A percentile compares a stretch with the other conserved stretches of the same genome.
These are phyloP conservation scores for Trametes meyenii DNA, from an alignment of 768 basidiomycete species.

Conservation along the genomic window DNA sequence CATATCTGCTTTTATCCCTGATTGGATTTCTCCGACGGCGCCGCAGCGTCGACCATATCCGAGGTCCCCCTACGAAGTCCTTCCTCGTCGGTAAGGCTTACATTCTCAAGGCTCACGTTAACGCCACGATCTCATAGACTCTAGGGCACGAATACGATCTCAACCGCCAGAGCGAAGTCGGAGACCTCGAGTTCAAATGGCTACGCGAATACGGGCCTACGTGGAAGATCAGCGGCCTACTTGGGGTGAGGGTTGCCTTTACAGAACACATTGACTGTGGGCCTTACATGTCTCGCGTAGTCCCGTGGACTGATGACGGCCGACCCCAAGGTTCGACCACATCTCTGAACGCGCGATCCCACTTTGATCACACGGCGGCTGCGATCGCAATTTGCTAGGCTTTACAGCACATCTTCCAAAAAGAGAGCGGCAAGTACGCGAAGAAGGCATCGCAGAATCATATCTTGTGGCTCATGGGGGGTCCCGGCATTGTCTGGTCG, in stretches of 20 bases:
- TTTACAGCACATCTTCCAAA: constrained; percentile 31
- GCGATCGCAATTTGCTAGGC: constrained; percentile 6
- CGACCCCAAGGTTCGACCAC: constrained; percentile 11
- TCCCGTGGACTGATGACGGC: constrained; percentile 12
- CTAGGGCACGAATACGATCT: constrained; percentile 13
- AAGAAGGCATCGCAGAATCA: constrained; percentile 19
- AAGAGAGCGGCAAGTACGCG: constrained; percentile 28
- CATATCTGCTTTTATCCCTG: neutral
- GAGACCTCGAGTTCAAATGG: constrained; percentile 26
- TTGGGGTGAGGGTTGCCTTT: constrained; percentile 24
- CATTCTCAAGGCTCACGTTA: no score
- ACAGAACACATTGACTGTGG: neutral
- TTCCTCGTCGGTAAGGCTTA: neutral
- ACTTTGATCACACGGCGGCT: neutral
- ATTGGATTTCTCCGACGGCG: neutral
- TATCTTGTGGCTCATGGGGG: neutral
- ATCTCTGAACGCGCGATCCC: neutral
- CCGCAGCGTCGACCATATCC: neutral
- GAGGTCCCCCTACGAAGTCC: neutral
- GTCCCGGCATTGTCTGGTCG: constrained; percentile 6
- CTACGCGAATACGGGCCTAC: constrained; percentile 22
- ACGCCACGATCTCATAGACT: no score
- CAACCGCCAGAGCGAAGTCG: constrained; percentile 19
- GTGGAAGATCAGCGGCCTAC: constrained; percentile 16
- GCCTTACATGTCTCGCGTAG: neutral